A percentile compares a stretch with the other conserved stretches of the same genome.
Evolutionary conservation across 169 alveolate species (phyloP).

Genomic region (Cryptosporidium viatorum): DNA sequence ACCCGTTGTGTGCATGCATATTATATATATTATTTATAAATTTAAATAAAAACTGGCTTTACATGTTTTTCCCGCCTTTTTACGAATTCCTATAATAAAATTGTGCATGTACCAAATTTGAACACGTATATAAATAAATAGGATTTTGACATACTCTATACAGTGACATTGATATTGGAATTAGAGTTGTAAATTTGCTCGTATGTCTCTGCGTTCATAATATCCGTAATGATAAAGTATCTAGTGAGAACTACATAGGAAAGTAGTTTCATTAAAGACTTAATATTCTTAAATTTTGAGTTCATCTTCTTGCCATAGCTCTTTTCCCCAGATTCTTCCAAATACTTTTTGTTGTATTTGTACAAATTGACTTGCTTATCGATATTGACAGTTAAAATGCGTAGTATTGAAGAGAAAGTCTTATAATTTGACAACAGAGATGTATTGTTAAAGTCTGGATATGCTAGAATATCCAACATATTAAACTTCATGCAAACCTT

Average conservation of each 20-base stretch:
- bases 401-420: not conserved
- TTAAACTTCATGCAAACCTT: not conserved
- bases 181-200: not conserved
- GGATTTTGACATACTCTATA: no score
- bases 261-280: not conserved
- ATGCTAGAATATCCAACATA: not conserved
- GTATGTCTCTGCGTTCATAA: not conserved
- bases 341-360: not conserved
- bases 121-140: no score
- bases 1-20: not conserved
- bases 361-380: not conserved
- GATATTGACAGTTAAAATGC: not conserved
- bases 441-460: not conserved
- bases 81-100: not conserved
- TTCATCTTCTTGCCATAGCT: not conserved
- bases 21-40: not conserved
- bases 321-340: not conserved
- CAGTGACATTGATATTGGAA: not conserved
- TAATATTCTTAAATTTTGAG: not conserved
- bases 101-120: not conserved
- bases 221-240: not conserved
- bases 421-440: not conserved
- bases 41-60: not conserved
- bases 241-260: conserved; percentile 6
- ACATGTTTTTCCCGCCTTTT: conserved; percentile 3